A percentile compares a stretch with the other conserved stretches of the same genome.
phyloP scores from a whole-genome alignment of 805 yeast genomes.

The Metschnikowia koreensis region DNA sequence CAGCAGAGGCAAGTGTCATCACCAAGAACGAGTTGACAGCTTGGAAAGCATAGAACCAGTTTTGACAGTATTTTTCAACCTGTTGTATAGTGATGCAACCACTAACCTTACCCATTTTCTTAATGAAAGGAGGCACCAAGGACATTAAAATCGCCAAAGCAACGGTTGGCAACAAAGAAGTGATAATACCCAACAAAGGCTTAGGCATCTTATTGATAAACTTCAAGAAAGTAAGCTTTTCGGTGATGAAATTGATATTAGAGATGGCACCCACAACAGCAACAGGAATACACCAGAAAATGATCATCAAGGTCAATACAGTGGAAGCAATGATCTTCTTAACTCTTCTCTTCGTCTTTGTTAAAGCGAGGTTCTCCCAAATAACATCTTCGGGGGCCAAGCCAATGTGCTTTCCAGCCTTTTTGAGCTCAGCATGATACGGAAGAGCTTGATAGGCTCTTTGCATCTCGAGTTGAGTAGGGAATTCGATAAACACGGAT shows the following conservation, averaged over 20 bases:
- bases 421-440: conserved; percentile 47
- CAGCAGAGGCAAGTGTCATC: conserved; percentile 77
- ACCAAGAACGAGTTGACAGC: conserved; percentile 87
- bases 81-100: conserved; percentile 73
- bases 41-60: conserved; percentile 87
- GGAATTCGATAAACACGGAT: conserved; percentile 78
- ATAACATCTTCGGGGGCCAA: conserved; percentile 77
- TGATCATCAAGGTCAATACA: conserved; percentile 62
- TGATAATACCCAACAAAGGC: conserved; percentile 73
- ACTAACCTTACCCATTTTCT: conserved; percentile 67
- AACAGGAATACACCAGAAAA: conserved; percentile 96
- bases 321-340: conserved; percentile 61
- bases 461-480: conserved; percentile 84
- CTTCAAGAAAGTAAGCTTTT: conserved; percentile 66
- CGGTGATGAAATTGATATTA: conserved; percentile 72
- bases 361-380: conserved; percentile 73
- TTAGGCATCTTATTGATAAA: conserved; percentile 76
- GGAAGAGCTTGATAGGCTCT: conserved; percentile 83
- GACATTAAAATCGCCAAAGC: conserved; percentile 80
- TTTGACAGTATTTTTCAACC: conserved; percentile 79
- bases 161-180: conserved; percentile 84
- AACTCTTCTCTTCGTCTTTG: conserved; percentile 53
- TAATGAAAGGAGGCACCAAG: conserved; percentile 79
- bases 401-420: conserved; percentile 54
- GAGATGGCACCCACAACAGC: conserved; percentile 96